A percentile compares a stretch with the other conserved stretches of the same genome.
Conservation (phyloP, 2,329 filamentous ascomycete species). For the Westerdykella ornata region DNA sequence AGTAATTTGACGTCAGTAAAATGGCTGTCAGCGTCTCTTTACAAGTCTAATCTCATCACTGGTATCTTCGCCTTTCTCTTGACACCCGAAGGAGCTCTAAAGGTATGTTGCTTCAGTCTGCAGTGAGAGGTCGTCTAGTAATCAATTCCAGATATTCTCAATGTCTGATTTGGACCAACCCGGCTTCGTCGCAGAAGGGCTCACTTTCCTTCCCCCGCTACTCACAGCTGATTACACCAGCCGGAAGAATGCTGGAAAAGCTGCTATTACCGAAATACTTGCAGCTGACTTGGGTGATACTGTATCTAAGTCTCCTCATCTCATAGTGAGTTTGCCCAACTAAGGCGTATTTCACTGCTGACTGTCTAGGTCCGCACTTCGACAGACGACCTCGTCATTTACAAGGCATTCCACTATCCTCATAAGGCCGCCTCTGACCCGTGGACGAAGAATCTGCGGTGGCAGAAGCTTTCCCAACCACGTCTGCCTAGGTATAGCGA, state of each 20-base stretch:
- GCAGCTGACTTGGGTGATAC: conserved; percentile 79
- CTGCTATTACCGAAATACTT: conserved; percentile 69
- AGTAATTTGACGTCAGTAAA: conserved; percentile 56
- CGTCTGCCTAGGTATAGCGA: conserved; percentile 55
- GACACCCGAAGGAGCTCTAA: conserved; percentile 64
- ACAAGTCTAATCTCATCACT: conserved; percentile 54
- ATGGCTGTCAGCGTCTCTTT: conserved; percentile 80
- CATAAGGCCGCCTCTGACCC: conserved; percentile 34
- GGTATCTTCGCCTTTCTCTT: conserved; percentile 70
- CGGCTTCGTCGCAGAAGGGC: conserved; percentile 66
- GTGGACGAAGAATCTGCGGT: conserved; percentile 58
- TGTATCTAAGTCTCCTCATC: conserved; percentile 63
- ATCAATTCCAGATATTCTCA: conserved; percentile 58
- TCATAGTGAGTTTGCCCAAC: conserved; percentile 58
- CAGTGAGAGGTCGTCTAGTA: background rate
- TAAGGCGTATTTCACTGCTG: background rate
- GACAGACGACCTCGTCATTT: conserved; percentile 77
- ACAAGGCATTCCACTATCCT: conserved; percentile 64
- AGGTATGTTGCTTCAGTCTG: conserved; percentile 50
- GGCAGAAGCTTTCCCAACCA: conserved; percentile 67
- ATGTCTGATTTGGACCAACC: conserved; percentile 66
- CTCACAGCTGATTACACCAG: conserved; percentile 65
- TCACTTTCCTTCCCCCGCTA: conserved; percentile 70
- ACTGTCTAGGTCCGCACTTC: conserved; percentile 61
- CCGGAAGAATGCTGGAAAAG: conserved; percentile 64